Base-by-base conservation (phyloP, 192 early-diverging fungal species). In the Pilaira anomala region DNA sequence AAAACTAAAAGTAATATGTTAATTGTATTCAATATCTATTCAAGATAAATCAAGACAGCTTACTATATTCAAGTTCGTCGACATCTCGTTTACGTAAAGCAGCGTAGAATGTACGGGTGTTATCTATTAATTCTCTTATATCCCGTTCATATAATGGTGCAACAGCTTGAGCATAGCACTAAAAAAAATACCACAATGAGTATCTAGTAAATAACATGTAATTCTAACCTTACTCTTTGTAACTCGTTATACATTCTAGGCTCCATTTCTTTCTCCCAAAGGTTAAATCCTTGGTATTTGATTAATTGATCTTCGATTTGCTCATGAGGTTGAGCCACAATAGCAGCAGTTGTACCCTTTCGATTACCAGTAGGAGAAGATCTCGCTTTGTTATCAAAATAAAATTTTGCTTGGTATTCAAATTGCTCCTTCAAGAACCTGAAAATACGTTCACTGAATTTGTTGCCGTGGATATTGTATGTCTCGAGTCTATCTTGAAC, bases 201-300 rank as follows among this genome's bases (percentile, higher is more conserved):
- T n/a, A n/a, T n/a, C n/a, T n/a, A 21, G 22, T 51, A 52, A 48
- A 7, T 13, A 25, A 19, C 18, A 52, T 7, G 33, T 18, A 13
- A 21, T 45, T 41, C n/a, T 16, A 7, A 52, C 22, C 65, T 41
- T 70, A 91, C 79, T 66, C 79, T 85, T 50, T 90, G 89, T 5
- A 91, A 63, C 59, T 92, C 91, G 54, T 82, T 82, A 68, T 88
- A 85, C 19, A 84, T 77, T 25, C 79, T 74, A 24, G 88, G 75
- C 39, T 90, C 87, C 68, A 91, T 82, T 52, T 91, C 85, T 59
- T 85, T 82, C 54, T 89, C 75, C 91, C 91, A 92, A 16, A 88
- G 58, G 36, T 83, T 80, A 39, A 91, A 70, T 2, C 86, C 86
- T 12, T 80, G 84, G 49, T 87, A 92, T 57, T 78, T 79, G 46